phyloP scores from a whole-genome alignment of 192 early-diverging fungal species.

The Entomortierella beljakovae region DNA sequence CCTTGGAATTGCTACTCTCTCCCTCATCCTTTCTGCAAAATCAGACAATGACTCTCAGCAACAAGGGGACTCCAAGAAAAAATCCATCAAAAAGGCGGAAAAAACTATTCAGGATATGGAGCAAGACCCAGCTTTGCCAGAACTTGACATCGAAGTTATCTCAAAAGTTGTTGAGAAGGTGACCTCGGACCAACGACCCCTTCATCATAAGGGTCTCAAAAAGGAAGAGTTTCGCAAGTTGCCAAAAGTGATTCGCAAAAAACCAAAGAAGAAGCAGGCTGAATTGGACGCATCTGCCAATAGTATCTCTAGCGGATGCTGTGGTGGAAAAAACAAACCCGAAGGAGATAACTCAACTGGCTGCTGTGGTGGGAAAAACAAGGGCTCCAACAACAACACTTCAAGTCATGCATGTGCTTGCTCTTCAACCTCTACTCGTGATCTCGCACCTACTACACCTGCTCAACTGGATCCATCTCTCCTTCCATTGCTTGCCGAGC shows the following conservation, averaged over 20 bases:
- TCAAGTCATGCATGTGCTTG: slow-evolving; percentile 10
- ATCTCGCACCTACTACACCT: neutral
- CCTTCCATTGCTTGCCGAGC: slow-evolving; percentile 35
- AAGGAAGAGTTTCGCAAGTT: slow-evolving; percentile 42
- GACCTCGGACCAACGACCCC: slow-evolving; percentile 22
- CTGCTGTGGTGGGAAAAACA: slow-evolving; percentile 50
- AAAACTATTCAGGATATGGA: slow-evolving; percentile 35
- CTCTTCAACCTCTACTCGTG: slow-evolving; percentile 1
- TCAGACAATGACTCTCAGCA: slow-evolving; percentile 5
- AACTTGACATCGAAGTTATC: slow-evolving; percentile 10
- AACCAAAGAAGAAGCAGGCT: slow-evolving; percentile 46
- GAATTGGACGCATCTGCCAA: slow-evolving; percentile 12
- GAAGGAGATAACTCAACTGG: slow-evolving; percentile 41
- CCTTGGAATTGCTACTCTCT: slow-evolving; percentile 46
- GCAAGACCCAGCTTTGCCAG: slow-evolving; percentile 32
- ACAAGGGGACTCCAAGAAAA: neutral
- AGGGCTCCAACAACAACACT: neutral
- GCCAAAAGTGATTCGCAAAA: slow-evolving; percentile 53
- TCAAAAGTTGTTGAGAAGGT: slow-evolving; percentile 8
- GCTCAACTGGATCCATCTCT: slow-evolving; percentile 31
- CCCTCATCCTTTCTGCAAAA: slow-evolving; percentile 41
- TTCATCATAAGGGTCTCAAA: slow-evolving; percentile 42
- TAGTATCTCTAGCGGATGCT: slow-evolving; percentile 18
- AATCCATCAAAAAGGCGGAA: slow-evolving; percentile 22
- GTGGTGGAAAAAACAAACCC: slow-evolving; percentile 50